Evolutionary conservation across 768 basidiomycete species (phyloP), one percentile per base, ranked within the genome.

Genomic region (Cystoderma amianthinum): DNA sequence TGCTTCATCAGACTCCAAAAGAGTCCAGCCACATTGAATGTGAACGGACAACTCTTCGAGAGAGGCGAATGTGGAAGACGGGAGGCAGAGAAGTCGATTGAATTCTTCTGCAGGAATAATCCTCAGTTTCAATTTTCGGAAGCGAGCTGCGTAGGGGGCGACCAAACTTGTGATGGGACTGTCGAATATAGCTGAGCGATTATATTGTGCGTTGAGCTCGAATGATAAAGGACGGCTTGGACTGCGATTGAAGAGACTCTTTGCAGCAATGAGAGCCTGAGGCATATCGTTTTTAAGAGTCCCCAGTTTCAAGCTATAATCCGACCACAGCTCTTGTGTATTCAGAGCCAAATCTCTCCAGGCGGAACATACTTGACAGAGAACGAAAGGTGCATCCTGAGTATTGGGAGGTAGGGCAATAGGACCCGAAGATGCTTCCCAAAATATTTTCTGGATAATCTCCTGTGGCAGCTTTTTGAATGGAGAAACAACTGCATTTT

Each of bases 401-500:
- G 21, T 11, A 12, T 24, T 23, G 15, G 38, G 18, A 38, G 38
- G 38, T 13, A 38, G 38, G 38, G 22, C 7, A 12, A 38, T 20
- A 12, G 38, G 38, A 10, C 22, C 22, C 16, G 16, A 9, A 17
- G 23, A 7, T 13, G 17, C 18, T 7, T 16, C 16, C 17, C 17
- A 38, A 21, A 38, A 38, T 20, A 38, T 38, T 11, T 18, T 15
- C 17, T 16, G 13, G 3, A 38, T 12, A 18, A 38, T 18, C 21
- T 38, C 38, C n/a, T 13, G 38, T 10, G 38, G 38, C n/a, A 38
- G 21, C 22, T 6, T 38, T 38, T 38, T 38, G 21, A 18, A 22
- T n/a, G 38, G 38, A 13, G 38, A 16, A 11, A 38, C 9, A 11
- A 38, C 3, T 11, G 16, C 16, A 9, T 24, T 23, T 12, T 17